A percentile compares a stretch with the other conserved stretches of the same genome.
Conservation (phyloP, 2,329 filamentous ascomycete genomes). For the Cladosporium oxysporum region DNA sequence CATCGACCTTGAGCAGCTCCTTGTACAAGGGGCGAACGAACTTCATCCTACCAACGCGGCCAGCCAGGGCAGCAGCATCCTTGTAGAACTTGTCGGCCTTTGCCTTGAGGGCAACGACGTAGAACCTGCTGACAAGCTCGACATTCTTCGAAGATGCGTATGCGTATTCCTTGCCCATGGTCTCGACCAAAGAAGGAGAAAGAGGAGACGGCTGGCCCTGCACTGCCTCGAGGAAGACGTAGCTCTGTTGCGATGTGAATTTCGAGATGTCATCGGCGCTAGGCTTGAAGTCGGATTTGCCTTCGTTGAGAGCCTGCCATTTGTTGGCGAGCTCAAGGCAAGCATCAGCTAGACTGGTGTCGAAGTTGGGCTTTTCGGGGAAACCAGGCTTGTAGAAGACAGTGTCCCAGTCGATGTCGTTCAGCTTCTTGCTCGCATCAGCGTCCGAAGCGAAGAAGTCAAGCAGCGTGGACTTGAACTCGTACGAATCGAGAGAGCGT, state of each 20-base stretch:
- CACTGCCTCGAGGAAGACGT: conserved; percentile 84
- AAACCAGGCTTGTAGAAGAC: conserved; percentile 88
- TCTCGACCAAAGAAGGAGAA: conserved; percentile 63
- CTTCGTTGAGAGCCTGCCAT: conserved; percentile 64
- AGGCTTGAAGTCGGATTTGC: conserved; percentile 57
- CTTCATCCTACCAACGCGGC: conserved; percentile 91
- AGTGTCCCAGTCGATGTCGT: conserved; percentile 81
- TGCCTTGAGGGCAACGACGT: conserved; percentile 74
- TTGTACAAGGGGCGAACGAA: conserved; percentile 87
- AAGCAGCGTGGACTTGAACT: conserved; percentile 87
- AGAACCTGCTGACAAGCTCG: conserved; percentile 80
- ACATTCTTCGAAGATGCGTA: conserved; percentile 77
- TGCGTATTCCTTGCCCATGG: conserved; percentile 74
- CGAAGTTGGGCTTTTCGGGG: conserved; percentile 87
- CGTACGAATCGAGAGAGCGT: conserved; percentile 88
- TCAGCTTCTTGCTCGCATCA: conserved; percentile 62
- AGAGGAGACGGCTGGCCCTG: conserved; percentile 68
- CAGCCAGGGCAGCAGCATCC: conserved; percentile 72
- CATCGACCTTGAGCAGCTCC: conserved; percentile 72
- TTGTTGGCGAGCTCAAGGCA: conserved; percentile 81
- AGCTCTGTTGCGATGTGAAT: conserved; percentile 83
- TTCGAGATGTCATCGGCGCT: conserved; percentile 66
- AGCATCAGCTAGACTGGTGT: conserved; percentile 81
- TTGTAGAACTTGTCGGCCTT: conserved; percentile 68
- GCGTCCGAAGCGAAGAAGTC: conserved; percentile 77